Conservation (phyloP, 1,284 basidiomycete genomes). For the Pterulicium gracile region DNA sequence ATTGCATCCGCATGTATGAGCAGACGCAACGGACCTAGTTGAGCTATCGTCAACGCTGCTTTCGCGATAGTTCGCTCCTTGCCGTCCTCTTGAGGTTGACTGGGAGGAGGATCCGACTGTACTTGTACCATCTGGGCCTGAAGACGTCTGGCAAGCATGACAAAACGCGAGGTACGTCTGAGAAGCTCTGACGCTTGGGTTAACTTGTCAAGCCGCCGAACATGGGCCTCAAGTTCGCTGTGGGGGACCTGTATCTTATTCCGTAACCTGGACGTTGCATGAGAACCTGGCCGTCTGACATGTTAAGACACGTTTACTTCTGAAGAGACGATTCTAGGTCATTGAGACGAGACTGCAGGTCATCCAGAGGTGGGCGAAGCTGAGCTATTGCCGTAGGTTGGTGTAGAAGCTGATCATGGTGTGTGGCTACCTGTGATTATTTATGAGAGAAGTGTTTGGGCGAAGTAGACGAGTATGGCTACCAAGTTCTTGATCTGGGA, state of each 20-base stretch:
- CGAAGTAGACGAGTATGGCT: neutral
- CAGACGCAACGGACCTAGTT: constrained; percentile 51
- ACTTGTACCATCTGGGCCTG: constrained; percentile 73
- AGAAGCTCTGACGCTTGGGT: constrained; percentile 79
- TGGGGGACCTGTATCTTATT: constrained; percentile 80
- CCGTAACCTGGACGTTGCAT: constrained; percentile 45
- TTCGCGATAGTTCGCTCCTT: constrained; percentile 81
- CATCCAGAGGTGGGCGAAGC: constrained; percentile 51
- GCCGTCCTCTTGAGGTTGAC: constrained; percentile 54
- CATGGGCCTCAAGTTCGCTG: constrained; percentile 57
- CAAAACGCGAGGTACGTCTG: constrained; percentile 72
- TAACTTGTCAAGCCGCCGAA: constrained; percentile 63
- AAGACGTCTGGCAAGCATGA: constrained; percentile 69
- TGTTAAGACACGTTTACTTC: constrained; percentile 36
- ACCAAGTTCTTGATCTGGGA: neutral
- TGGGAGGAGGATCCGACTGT: constrained; percentile 17
- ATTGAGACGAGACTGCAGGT: constrained; percentile 53
- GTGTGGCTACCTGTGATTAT: constrained; percentile 42
- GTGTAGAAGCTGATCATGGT: constrained; percentile 65
- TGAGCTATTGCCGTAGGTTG: constrained; percentile 58
- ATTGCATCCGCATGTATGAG: constrained; percentile 2
- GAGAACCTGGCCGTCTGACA: constrained; percentile 10
- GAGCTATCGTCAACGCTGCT: constrained; percentile 83
- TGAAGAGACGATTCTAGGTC: constrained; percentile 64
- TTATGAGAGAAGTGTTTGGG: constrained; percentile 6